These are phyloP conservation scores for Leishmania amazonensis DNA, from an alignment of 208 protist species.

Conservation along the genomic window DNA sequence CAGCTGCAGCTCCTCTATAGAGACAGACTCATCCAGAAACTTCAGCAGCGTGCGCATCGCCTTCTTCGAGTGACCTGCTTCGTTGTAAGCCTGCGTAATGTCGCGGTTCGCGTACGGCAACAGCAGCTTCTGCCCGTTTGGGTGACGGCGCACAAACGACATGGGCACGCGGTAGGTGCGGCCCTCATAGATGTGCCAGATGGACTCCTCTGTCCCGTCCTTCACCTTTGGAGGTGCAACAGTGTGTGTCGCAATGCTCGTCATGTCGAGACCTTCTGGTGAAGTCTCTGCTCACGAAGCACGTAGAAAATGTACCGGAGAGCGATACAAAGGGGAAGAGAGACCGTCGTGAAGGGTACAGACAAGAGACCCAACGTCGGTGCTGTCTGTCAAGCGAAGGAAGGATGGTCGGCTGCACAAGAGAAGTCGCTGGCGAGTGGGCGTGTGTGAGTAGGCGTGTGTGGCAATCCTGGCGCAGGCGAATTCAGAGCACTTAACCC, in stretches of 20 bases:
- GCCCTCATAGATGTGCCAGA: conserved; percentile 24
- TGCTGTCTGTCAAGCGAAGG: background rate
- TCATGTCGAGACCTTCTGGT: background rate
- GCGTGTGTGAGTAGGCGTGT: background rate
- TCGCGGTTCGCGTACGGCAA: conserved; percentile 30
- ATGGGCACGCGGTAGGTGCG: conserved; percentile 28
- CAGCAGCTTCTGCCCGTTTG: conserved; percentile 23
- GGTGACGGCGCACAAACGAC: conserved; percentile 32
- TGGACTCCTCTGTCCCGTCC: background rate
- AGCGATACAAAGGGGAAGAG: background rate
- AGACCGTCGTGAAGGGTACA: background rate
- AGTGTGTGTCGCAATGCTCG: background rate
- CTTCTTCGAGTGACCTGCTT: conserved; percentile 22
- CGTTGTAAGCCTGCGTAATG: conserved; percentile 33
- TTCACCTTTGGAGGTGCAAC: background rate
- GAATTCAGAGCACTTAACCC: background rate
- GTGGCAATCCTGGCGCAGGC: background rate
- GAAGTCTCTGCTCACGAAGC: background rate
- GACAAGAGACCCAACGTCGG: background rate
- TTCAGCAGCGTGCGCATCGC: conserved; percentile 8
- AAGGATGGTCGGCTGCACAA: background rate
- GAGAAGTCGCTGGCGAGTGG: background rate
- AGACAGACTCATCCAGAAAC: conserved; percentile 8
- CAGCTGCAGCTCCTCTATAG: conserved; percentile 13
- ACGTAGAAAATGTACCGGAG: background rate